Percentiles rank a stretch among this genome's conserved stretches.
phyloP scores from a whole-genome alignment of 2,329 filamentous ascomycete species.

The Aotearoamyces nothofagi region DNA sequence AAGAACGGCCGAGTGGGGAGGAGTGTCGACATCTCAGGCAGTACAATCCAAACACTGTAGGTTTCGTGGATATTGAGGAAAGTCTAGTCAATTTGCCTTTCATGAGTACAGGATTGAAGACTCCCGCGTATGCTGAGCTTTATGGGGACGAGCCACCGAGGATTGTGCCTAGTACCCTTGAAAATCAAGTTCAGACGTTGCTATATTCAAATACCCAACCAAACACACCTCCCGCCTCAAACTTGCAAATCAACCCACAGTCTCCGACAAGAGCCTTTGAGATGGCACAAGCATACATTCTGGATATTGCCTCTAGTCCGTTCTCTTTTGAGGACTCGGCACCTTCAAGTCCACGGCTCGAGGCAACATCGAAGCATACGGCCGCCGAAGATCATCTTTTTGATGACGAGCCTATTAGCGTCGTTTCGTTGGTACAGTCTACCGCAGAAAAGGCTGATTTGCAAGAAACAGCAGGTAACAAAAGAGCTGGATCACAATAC shows the following conservation, averaged over 20 bases:
- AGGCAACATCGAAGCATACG: conserved; percentile 31
- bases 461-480: neutral
- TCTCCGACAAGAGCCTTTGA: conserved; percentile 11
- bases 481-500: neutral
- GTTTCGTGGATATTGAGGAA: neutral
- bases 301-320: conserved; percentile 17
- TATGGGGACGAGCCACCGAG: neutral
- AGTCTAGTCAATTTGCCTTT: too few species aligned
- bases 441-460: neutral
- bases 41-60: neutral
- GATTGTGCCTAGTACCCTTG: neutral
- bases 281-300: conserved; percentile 11
- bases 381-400: conserved; percentile 33
- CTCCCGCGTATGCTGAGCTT: neutral
- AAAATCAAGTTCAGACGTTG: neutral
- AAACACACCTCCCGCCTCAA: neutral
- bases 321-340: conserved; percentile 21
- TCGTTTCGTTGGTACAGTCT: conserved; percentile 5
- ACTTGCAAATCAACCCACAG: neutral
- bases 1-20: neutral
- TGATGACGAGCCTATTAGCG: conserved; percentile 33
- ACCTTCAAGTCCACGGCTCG: conserved; percentile 20
- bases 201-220: neutral
- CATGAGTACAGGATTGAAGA: neutral
- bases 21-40: too few species aligned